phyloP scores from a whole-genome alignment of 768 basidiomycete genomes.

The Tricholoma bakamatsutake region DNA sequence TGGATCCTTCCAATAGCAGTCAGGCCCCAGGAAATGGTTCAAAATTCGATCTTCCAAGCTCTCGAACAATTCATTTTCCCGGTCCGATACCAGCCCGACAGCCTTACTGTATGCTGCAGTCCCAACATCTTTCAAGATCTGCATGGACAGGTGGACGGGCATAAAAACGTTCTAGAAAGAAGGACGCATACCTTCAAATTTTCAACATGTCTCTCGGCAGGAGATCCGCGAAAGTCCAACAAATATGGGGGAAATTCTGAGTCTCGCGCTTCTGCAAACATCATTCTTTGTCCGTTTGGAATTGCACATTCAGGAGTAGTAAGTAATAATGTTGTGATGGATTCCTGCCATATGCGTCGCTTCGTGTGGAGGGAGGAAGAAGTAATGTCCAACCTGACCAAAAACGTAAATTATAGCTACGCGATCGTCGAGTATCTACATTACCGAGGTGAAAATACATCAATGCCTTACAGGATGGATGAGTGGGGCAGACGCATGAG shows the following conservation, averaged over 20 bases:
- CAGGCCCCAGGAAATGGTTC: constrained; percentile 57
- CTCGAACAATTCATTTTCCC: constrained; percentile 40
- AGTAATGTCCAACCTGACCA: constrained; percentile 50
- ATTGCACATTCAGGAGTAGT: constrained; percentile 56
- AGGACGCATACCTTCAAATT: constrained; percentile 56
- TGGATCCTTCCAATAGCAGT: constrained; percentile 59
- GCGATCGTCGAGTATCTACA: neutral
- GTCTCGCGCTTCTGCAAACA: constrained; percentile 51
- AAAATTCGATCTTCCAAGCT: constrained; percentile 49
- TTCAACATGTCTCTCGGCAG: constrained; percentile 69
- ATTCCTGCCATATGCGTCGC: constrained; percentile 78
- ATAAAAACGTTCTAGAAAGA: neutral
- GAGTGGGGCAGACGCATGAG: neutral
- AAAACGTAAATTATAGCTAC: neutral
- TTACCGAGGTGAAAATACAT: constrained; percentile 74
- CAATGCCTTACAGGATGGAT: constrained; percentile 45
- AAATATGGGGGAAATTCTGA: constrained; percentile 66
- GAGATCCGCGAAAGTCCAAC: constrained; percentile 53
- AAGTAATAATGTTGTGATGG: constrained; percentile 60
- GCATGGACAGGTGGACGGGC: neutral
- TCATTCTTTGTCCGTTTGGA: constrained; percentile 49
- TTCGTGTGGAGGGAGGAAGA: constrained; percentile 52
- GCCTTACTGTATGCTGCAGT: constrained; percentile 48
- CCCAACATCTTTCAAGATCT: constrained; percentile 76
- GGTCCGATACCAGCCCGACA: constrained; percentile 38